Conservation (phyloP, 495 filamentous ascomycete species). For the Entonaema liquescens region DNA sequence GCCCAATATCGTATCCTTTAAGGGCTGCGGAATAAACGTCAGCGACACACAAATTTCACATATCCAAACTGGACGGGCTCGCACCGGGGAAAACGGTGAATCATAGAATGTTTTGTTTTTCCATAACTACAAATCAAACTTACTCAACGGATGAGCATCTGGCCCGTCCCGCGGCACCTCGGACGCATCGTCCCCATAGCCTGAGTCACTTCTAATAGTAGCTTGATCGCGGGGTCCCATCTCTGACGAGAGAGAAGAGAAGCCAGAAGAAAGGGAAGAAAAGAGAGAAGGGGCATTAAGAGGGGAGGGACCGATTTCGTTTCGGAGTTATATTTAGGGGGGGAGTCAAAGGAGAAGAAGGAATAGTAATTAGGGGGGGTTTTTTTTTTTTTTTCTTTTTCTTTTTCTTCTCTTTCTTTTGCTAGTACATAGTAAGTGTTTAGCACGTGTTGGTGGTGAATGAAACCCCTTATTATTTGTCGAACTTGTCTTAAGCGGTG, state of each 20-base stretch:
- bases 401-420: too few relatives aligned
- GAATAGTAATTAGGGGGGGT: background rate
- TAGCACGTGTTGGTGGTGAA: constrained; percentile 31
- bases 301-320: constrained; percentile 36
- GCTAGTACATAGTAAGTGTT: constrained; percentile 10
- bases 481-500: constrained; percentile 37
- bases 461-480: constrained; percentile 37
- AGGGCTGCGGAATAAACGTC: constrained; percentile 35
- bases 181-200: constrained; percentile 48
- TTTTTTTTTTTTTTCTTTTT: too few relatives aligned
- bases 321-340: constrained; percentile 36
- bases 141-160: constrained; percentile 46
- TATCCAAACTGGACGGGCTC: background rate
- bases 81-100: background rate
- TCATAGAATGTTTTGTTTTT: background rate
- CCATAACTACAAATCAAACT: constrained; percentile 30
- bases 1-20: constrained; percentile 48
- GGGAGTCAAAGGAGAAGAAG: background rate
- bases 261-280: constrained; percentile 32
- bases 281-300: constrained; percentile 37
- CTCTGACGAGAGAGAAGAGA: constrained; percentile 45
- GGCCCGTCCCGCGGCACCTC: constrained; percentile 43
- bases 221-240: constrained; percentile 50
- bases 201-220: constrained; percentile 49
- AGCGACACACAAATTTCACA: constrained; percentile 11